A percentile compares a stretch with the other conserved stretches of the same genome.
Evolutionary conservation across 192 early-diverging fungal genomes (phyloP).

Genomic region (Backusella circina): DNA sequence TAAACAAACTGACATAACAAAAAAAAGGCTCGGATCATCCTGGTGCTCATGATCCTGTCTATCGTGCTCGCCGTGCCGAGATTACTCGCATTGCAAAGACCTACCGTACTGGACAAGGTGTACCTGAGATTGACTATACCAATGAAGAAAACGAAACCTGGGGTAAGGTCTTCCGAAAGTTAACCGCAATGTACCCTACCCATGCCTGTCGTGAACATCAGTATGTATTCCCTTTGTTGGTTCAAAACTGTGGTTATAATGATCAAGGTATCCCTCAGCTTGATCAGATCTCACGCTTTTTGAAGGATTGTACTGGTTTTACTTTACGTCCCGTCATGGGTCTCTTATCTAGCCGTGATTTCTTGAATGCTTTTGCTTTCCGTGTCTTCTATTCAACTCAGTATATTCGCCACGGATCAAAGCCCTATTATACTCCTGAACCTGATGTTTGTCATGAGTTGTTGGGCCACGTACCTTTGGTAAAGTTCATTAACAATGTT

Average conservation of each 20-base stretch:
- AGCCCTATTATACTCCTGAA: constrained; percentile 92
- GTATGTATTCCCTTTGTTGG: constrained; percentile 83
- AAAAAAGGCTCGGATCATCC: constrained; percentile 82
- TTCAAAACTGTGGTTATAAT: constrained; percentile 88
- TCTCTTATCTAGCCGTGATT: constrained; percentile 87
- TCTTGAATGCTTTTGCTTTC: constrained; percentile 95
- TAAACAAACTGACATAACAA: neutral
- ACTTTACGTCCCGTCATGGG: constrained; percentile 94
- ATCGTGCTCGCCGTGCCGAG: constrained; percentile 78
- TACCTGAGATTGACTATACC: constrained; percentile 84
- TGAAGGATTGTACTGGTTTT: constrained; percentile 94
- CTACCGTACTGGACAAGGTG: constrained; percentile 69
- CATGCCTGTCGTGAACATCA: constrained; percentile 93
- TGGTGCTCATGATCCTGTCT: constrained; percentile 82
- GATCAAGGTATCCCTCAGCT: constrained; percentile 87
- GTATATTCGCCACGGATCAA: constrained; percentile 93
- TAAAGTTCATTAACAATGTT: neutral
- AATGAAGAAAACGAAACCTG: constrained; percentile 79
- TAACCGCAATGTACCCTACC: constrained; percentile 71
- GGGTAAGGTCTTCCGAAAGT: constrained; percentile 72
- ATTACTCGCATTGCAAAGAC: constrained; percentile 84
- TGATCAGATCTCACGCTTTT: constrained; percentile 82
- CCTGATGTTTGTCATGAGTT: constrained; percentile 96
- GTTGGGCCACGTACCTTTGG: constrained; percentile 79
- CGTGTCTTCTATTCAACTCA: constrained; percentile 97